Percentiles rank a stretch among this genome's conserved stretches.
phyloP scores from a whole-genome alignment of 129 eudicot species.

The Heracleum sosnowskyi region DNA sequence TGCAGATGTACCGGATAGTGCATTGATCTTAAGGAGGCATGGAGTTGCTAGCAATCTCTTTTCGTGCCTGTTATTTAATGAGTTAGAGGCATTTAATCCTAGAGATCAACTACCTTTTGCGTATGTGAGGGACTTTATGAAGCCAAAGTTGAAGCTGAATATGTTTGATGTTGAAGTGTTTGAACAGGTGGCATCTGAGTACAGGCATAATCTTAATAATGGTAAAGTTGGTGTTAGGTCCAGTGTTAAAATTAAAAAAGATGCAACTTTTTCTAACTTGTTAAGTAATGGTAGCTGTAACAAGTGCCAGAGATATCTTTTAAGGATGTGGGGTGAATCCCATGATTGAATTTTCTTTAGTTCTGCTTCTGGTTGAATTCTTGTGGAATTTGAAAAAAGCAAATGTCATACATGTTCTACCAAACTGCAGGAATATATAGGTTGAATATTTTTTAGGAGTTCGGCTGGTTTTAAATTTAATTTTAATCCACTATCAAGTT shows the following conservation, averaged over 20 bases:
- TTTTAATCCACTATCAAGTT: background rate
- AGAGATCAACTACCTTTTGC: slow-evolving; percentile 93
- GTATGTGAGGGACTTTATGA: slow-evolving; percentile 78
- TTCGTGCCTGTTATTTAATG: slow-evolving; percentile 88
- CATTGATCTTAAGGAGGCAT: slow-evolving; percentile 77
- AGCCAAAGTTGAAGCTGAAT: slow-evolving; percentile 55
- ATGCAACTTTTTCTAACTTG: slow-evolving; percentile 28
- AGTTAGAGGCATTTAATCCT: slow-evolving; percentile 83
- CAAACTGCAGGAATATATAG: background rate
- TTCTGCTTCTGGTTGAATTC: background rate
- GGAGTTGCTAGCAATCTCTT: slow-evolving; percentile 53
- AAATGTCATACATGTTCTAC: background rate
- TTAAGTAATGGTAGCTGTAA: slow-evolving; percentile 24
- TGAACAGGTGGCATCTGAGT: slow-evolving; percentile 77
- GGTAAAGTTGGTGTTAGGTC: slow-evolving; percentile 11
- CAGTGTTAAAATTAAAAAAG: slow-evolving; percentile 25
- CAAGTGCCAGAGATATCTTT: slow-evolving; percentile 56
- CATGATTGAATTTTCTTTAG: slow-evolving; percentile 21
- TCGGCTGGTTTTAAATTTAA: background rate
- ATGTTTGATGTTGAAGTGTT: slow-evolving; percentile 91
- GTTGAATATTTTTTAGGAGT: background rate
- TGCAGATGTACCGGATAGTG: slow-evolving; percentile 93
- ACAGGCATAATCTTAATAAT: slow-evolving; percentile 69
- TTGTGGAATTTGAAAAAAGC: background rate
- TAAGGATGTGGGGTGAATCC: slow-evolving; percentile 73